Evolutionary conservation across 2,329 filamentous ascomycete species (phyloP).

Genomic region (Neopestalotiopsis sp.): DNA sequence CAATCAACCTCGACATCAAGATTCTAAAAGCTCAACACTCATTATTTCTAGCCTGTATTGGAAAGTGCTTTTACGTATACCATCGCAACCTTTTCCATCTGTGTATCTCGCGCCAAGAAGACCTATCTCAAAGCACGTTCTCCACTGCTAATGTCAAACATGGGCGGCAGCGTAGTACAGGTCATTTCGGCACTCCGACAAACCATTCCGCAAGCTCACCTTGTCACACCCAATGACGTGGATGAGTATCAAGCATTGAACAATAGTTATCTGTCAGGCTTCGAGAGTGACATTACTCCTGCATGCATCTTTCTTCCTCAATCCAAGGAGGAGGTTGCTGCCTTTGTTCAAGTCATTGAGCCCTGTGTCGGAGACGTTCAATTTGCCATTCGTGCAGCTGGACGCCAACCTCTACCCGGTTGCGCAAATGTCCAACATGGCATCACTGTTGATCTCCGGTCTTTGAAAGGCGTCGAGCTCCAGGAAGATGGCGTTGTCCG

Average conservation of each 20-base stretch:
- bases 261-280: neutral
- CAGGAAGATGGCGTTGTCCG: conserved; percentile 12
- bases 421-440: conserved; percentile 23
- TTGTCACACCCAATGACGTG: neutral
- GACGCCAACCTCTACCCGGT: conserved; percentile 20
- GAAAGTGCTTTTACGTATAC: no score
- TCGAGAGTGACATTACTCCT: neutral
- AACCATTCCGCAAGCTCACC: neutral
- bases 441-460: conserved; percentile 22
- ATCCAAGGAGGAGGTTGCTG: neutral
- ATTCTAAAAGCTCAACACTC: no score
- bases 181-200: neutral
- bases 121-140: no score
- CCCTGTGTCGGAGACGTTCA: neutral
- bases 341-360: neutral
- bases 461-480: conserved; percentile 6
- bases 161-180: neutral
- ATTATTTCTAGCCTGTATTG: no score
- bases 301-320: neutral
- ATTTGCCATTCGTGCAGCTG: conserved; percentile 23
- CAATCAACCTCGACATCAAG: no score
- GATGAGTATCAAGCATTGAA: neutral
- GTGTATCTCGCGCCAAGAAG: no score
- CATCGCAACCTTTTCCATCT: no score
- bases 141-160: no score